Percentiles rank a stretch among this genome's conserved stretches.
These are phyloP conservation scores for Phaeolepiota aurea DNA, from an alignment of 768 basidiomycete species.

Conservation along the genomic window DNA sequence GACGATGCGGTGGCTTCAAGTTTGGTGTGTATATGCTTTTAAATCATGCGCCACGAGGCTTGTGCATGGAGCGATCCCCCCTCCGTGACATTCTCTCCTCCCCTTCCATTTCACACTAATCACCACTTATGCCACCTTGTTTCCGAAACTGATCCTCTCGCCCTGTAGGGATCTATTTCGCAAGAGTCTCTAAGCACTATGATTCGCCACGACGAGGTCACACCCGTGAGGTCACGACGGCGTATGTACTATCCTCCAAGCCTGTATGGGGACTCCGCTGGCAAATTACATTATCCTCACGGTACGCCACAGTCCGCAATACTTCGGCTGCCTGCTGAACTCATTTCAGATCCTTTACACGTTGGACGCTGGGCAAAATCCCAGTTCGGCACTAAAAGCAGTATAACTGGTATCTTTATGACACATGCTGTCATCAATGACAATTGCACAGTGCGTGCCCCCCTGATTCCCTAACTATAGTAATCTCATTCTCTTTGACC, in stretches of 20 bases:
- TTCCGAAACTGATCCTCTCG: slow-evolving; percentile 5
- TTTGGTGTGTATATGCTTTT: slow-evolving; percentile 10
- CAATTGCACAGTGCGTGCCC: slow-evolving; percentile 32
- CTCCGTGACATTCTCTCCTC: slow-evolving; percentile 1
- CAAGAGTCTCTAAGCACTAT: slow-evolving; percentile 67
- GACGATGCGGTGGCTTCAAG: slow-evolving; percentile 5
- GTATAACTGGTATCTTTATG: slow-evolving; percentile 59
- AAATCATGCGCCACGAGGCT: neutral
- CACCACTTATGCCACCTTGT: neutral
- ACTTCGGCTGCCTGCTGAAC: neutral
- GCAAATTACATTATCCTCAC: slow-evolving; percentile 49
- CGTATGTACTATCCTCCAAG: slow-evolving; percentile 37
- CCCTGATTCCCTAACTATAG: slow-evolving; percentile 1
- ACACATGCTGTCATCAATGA: slow-evolving; percentile 69
- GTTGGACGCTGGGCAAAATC: slow-evolving; percentile 56
- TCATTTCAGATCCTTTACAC: slow-evolving; percentile 38
- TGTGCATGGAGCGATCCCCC: neutral
- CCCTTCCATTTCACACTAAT: neutral
- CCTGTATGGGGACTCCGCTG: slow-evolving; percentile 28
- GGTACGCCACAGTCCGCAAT: slow-evolving; percentile 29
- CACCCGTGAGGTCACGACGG: slow-evolving; percentile 48
- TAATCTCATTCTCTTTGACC: slow-evolving; percentile 3
- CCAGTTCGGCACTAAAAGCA: slow-evolving; percentile 46
- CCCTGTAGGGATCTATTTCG: slow-evolving; percentile 51
- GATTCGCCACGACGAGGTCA: slow-evolving; percentile 67